A percentile compares a stretch with the other conserved stretches of the same genome.
Conservation (phyloP, 495 filamentous ascomycete species). For the Opeltia flavorubescens region DNA sequence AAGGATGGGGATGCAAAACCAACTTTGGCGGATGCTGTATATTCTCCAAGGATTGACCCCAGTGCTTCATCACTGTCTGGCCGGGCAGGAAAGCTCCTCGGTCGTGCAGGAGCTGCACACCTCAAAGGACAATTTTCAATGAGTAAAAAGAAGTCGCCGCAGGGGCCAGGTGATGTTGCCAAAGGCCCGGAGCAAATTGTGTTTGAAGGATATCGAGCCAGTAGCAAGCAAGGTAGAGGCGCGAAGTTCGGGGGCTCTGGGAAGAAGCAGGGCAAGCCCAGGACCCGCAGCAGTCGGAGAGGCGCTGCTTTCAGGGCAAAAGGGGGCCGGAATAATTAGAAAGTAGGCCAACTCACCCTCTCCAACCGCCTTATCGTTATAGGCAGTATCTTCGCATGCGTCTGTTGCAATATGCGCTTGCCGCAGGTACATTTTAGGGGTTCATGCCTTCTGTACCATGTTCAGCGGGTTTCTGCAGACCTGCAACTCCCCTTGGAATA, state of each 20-base stretch:
- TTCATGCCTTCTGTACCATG: background rate
- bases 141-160: conserved; percentile 7
- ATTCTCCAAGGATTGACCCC: conserved; percentile 49
- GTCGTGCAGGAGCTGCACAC: conserved; percentile 58
- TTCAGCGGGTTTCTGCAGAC: background rate
- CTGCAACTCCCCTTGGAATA: background rate
- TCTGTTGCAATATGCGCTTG: conserved; percentile 1
- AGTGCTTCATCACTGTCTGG: conserved; percentile 61
- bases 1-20: conserved; percentile 7
- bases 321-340: conserved; percentile 28
- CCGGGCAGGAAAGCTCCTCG: conserved; percentile 70
- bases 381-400: background rate
- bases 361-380: background rate
- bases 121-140: conserved; percentile 31
- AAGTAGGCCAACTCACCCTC: background rate
- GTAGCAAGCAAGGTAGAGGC: conserved; percentile 44
- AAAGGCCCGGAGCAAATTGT: conserved; percentile 55
- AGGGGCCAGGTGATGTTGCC: conserved; percentile 21
- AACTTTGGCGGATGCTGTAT: conserved; percentile 23
- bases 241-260: conserved; percentile 47
- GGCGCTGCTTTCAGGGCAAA: conserved; percentile 53
- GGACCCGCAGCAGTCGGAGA: conserved; percentile 38
- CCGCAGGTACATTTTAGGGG: background rate
- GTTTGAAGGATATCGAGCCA: conserved; percentile 85
- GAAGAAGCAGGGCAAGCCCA: conserved; percentile 36